Evolutionary conservation across 208 protist genomes (phyloP).

Genomic region (Plasmodiophora brassicae): DNA sequence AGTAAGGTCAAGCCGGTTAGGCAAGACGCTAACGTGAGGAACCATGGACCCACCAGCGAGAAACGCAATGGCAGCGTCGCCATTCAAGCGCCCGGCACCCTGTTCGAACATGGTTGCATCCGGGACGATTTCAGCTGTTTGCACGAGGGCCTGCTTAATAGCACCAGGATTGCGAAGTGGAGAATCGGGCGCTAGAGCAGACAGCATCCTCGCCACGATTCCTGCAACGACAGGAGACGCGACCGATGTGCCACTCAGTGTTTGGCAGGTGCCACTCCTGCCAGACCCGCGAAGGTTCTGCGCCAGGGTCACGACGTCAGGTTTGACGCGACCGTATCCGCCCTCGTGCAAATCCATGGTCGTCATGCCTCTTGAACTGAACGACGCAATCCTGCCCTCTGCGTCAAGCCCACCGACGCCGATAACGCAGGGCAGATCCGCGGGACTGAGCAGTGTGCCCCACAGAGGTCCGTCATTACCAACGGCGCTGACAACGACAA

Average conservation of each 20-base stretch:
- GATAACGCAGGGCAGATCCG: conserved; percentile 84
- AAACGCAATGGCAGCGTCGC: conserved; percentile 50
- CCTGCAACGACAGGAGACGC: conserved; percentile 86
- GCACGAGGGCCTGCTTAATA: conserved; percentile 73
- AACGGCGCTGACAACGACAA: conserved; percentile 87
- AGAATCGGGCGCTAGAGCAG: not conserved
- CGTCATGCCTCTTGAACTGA: conserved; percentile 73
- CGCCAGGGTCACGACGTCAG: conserved; percentile 72
- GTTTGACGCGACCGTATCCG: conserved; percentile 86
- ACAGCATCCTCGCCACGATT: conserved; percentile 50
- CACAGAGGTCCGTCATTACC: conserved; percentile 91
- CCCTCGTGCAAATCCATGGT: conserved; percentile 33
- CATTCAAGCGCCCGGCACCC: conserved; percentile 58
- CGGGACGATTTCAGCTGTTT: conserved; percentile 39
- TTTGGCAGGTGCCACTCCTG: conserved; percentile 55
- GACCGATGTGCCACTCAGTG: conserved; percentile 77
- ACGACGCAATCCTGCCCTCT: conserved; percentile 63
- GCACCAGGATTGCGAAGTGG: conserved; percentile 55
- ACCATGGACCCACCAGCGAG: not conserved
- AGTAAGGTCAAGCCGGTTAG: conserved; percentile 43
- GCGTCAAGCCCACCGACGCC: conserved; percentile 55
- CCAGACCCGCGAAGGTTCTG: conserved; percentile 48
- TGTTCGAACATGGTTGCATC: conserved; percentile 54
- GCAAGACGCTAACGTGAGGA: conserved; percentile 28
- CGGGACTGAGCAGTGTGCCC: conserved; percentile 88